Evolutionary conservation across 192 early-diverging fungal genomes (phyloP).

Genomic region (Funneliformis mosseae): DNA sequence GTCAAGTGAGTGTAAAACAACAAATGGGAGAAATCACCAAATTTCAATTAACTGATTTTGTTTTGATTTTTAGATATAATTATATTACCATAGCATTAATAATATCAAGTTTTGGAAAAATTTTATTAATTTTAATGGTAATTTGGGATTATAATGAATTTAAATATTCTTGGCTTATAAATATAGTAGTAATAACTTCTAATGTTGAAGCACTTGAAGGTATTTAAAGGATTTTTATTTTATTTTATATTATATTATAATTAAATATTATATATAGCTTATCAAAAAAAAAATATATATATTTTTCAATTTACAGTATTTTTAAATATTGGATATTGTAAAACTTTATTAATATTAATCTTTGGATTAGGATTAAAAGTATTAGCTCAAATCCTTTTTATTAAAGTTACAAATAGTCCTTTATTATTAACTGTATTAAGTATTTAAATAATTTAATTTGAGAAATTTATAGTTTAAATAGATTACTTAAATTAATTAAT

Average conservation of each 20-base stretch:
- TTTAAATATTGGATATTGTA: conserved; percentile 49
- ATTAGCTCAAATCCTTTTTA: conserved; percentile 52
- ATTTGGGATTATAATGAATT: conserved; percentile 89
- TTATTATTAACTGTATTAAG: conserved; percentile 24
- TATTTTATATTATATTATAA: not conserved
- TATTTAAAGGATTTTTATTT: conserved; percentile 32
- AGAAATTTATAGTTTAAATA: too few species aligned
- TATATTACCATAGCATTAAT: conserved; percentile 71
- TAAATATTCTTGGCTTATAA: conserved; percentile 82
- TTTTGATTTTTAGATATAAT: conserved; percentile 54
- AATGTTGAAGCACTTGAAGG: conserved; percentile 68
- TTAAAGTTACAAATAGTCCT: conserved; percentile 31
- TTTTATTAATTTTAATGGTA: conserved; percentile 85
- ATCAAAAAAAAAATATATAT: conserved; percentile 20
- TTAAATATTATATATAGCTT: too few species aligned
- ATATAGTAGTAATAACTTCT: conserved; percentile 72
- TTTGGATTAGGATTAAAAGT: conserved; percentile 50
- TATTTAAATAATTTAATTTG: conserved; percentile 6
- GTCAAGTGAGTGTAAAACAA: conserved; percentile 41
- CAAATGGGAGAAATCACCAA: not conserved
- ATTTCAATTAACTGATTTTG: not conserved
- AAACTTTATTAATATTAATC: conserved; percentile 48
- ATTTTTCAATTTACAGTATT: conserved; percentile 45
- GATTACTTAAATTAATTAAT: too few species aligned
- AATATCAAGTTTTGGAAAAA: conserved; percentile 84